Evolutionary conservation across 352 stramenopile species (phyloP), one percentile per base, ranked within the genome.

Genomic region (Phytopythium mirpurense): DNA sequence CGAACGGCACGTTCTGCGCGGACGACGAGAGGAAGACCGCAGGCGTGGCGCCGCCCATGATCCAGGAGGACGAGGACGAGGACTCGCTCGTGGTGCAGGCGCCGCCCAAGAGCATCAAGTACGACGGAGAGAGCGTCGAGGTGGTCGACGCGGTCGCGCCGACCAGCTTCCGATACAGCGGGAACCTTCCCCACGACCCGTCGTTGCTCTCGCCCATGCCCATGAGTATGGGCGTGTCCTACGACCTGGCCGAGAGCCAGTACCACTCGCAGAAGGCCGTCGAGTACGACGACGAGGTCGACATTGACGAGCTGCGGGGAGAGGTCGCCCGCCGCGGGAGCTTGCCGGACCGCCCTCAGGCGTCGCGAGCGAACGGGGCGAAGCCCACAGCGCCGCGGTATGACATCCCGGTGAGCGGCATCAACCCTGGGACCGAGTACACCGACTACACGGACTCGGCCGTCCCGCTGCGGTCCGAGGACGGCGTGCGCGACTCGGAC

Each of bases 51-150:
- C 0, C 29, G 19, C 29, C 21, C 2, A 43, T 27, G 16, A 44
- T 54, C 16, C 23, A 18, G 15, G 48, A 54, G 23, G 35, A 45
- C 15, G 35, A 54, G 4, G 27, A 41, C 41, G 60, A 75, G 59
- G 60, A 73, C 58, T 56, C 56, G 21, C 54, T 72, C 54, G 21
- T 48, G 35, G 54, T 59, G 38, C 44, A 56, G 56, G 64, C 61
- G n/a, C 74, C 77, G 38, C 78, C 77, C 0, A 83, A 83, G 19
- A 91, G 81, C 48, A 84, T 88, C 56, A 88, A 87, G 50, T 90
- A 83, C 31, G 58, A 80, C 36, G 70, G 63, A n/a, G 72, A 73
- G 15, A 63, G 50, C 14, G 50, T 92, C 15, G 67, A 90, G 37
- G 46, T 86, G 38, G 68, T 62, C 38, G 71, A 90, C 29, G 58